Evolutionary conservation across 2,329 filamentous ascomycete genomes (phyloP), one percentile per base, ranked within the genome.

Genomic region (Fusarium dimerum): DNA sequence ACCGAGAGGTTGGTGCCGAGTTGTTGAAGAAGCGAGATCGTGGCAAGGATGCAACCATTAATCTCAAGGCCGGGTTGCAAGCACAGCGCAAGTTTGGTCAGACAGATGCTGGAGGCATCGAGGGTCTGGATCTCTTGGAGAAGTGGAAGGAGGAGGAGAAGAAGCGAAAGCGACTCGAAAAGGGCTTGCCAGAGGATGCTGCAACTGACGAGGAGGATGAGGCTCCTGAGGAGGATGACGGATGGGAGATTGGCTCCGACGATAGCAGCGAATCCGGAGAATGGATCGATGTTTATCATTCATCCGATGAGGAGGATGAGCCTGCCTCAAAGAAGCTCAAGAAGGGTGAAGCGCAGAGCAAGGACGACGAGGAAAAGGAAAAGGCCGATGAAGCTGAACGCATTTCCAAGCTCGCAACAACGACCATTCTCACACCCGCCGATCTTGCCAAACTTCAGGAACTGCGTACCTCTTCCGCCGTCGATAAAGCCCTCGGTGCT

Each of bases 401-500:
- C 56, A 81, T 85, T 60, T 85, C 87, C 12, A 91, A 86, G 64
- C 84, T 97, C 41, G 92, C 92, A n/a, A 96, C 90, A 0, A 96
- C 90, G 2, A 88, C 90, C 45, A 95, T 99, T 60, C 86, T 99
- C 56, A 99, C 94, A 0, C 94, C 94, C 0, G 94, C 94, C 12
- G 94, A 99, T 72, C 82, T 97, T n/a, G 87, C 90, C 62, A 97
- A 97, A 71, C 86, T 99, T 17, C 86, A 90, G 56, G 93, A 97
- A 73, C 85, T 99, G 20, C 89, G 90, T 43, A 79, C 89, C 45
- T 79, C 88, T 41, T 85, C 90, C 17, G 82, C 84, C 36, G 76
- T 97, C 43, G 84, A 88, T 58, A 87, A 89, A 56, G 78, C 77
- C 45, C 74, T 83, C 68, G 80, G 76, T 56, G 58, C 50, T 42